Base-by-base conservation (phyloP, 352 stramenopile genomes). In the Lagenidium sp. region DNA sequence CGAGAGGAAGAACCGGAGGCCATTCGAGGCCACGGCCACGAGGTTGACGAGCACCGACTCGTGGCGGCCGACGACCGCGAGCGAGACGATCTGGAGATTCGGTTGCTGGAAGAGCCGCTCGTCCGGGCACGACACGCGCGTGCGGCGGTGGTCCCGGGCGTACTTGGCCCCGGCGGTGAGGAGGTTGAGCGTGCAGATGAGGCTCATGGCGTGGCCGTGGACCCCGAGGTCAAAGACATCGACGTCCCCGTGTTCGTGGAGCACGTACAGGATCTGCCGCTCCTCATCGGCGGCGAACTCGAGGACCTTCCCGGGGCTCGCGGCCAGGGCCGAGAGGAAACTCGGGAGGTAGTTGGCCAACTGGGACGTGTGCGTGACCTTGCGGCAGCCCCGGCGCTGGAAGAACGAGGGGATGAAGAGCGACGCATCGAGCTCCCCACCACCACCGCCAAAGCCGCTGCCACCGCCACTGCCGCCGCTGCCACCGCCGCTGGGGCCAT, bases 1-100 rank as follows among this genome's bases (percentile, higher is more conserved):
- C 0, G 88, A 95, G 16, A 98, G 57, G 58, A 97, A 98, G 37
- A 97, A 96, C 32, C 94, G 80, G 29, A 97, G 83, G n/a, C 91
- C 91, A 36, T 93, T 95, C 6, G 85, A 88, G 6, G 86, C 95
- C 11, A 97, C 63, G 11, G 87, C 91, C 7, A 98, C 74, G n/a
- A 97, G 66, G 25, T 81, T 95, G n/a, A 97, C 70, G 11, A 83
- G 73, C 38, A 78, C 68, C 13, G 78, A 91, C 48, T 94, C 81
- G 19, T 83, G 66, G 0, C 71, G 73, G 23, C 65, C 49, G 0
- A 94, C 65, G 4, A 81, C 58, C 1, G 72, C 62, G 8, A 94
- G 50, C 29, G 76, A 78, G 34, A 88, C 72, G 43, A 94, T 53
- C 56, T 88, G 72, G n/a, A 87, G 44, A 2, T 57, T 71, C 22